These are phyloP conservation scores for Exophiala bonariae DNA, from an alignment of 2,329 filamentous ascomycete species.

Conservation along the genomic window DNA sequence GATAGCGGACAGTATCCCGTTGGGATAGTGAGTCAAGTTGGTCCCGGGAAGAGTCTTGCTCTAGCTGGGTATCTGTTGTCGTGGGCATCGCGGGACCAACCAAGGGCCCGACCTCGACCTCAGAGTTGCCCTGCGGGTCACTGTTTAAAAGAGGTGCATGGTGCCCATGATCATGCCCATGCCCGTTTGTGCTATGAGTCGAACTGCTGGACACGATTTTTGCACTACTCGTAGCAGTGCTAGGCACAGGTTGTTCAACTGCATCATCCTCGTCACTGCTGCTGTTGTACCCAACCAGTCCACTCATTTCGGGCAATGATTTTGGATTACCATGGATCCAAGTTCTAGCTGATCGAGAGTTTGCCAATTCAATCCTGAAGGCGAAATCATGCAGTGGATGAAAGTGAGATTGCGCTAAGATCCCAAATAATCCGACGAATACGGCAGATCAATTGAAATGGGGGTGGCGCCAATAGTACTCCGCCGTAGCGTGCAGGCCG, in stretches of 20 bases:
- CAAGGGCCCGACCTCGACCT: constrained; percentile 12
- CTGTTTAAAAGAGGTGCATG: no score
- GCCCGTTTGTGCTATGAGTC: no score
- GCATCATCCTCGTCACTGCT: constrained; percentile 43
- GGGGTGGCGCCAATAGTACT: no score
- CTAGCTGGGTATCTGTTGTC: constrained; percentile 5
- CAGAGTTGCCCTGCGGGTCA: not conserved
- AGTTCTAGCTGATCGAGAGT: not conserved
- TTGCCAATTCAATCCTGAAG: no score
- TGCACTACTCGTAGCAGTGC: no score
- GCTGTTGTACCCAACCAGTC: constrained; percentile 44
- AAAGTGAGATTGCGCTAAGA: no score
- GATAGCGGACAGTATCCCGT: constrained; percentile 50
- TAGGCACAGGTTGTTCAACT: not conserved
- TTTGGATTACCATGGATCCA: no score
- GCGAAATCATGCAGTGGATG: no score
- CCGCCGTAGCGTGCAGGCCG: no score
- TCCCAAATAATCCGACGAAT: not conserved
- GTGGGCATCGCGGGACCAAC: constrained; percentile 24
- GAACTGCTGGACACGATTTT: no score
- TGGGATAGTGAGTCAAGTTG: constrained; percentile 21
- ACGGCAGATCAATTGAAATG: no score
- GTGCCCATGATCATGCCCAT: no score
- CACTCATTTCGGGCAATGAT: constrained; percentile 24
- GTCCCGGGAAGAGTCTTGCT: constrained; percentile 7